Evolutionary conservation across 257 asterid species (phyloP), one percentile per base, ranked within the genome.

Genomic region (Solanum habrochaites): DNA sequence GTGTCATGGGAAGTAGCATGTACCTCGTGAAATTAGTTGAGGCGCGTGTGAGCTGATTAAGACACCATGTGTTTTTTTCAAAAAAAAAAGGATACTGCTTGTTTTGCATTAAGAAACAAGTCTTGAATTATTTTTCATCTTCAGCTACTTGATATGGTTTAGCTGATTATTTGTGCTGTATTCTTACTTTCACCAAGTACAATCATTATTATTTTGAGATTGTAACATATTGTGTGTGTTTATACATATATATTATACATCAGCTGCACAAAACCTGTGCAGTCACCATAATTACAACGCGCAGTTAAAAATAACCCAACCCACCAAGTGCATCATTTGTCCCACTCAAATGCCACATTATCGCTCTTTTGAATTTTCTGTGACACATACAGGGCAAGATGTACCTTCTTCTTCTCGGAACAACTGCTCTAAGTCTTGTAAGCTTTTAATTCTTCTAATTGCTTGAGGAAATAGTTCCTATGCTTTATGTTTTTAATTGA

Each of bases 391-490:
- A 96, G 98, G 99, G 99, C 21, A 96, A 95, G 88, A 94, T 96
- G 96, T 96, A 96, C 87, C 94, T 96, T 72, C 99, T 96, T 82
- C 99, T 96, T 87, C 97, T 96, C 62, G 99, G 99, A 82, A 96
- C 99, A 86, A 96, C 99, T 45, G 99, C 99, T 8, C 91, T 96
- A 71, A 96, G 99, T 88, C 98, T 96, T 25, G 99, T 96, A 87
- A 94, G 95, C 88, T 78, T 86, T 77, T 42, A 82, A 66, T n/a
- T 64, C 45, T 83, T 85, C 58, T 47, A 87, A 86, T 49, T 20
- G 60, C 80, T 45, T 60, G 45, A 12, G 52, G 85, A 20, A 31
- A 58, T 87, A 49, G 81, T 43, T 75, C 71, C 31, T 11, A 31
- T 40, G 31, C 43, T 35, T 42, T 85, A 23, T 82, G 67, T 60